phyloP scores from a whole-genome alignment of 345 rosid species.

The Eucalyptus caleyi region DNA sequence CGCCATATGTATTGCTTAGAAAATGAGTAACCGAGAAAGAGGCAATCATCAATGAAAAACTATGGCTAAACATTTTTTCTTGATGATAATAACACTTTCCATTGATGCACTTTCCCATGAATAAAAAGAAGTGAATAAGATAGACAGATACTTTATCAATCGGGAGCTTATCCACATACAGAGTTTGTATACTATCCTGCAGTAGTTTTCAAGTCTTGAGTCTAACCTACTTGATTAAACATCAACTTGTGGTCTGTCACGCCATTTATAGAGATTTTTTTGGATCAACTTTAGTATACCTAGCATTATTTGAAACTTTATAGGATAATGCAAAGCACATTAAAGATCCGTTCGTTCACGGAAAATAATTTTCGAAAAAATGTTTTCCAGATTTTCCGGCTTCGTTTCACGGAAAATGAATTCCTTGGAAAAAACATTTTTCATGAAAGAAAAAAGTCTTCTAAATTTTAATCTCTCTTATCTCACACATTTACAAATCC shows the following conservation, averaged over 20 bases:
- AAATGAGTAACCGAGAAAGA: background rate
- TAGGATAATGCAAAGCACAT: background rate
- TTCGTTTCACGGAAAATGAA: no score
- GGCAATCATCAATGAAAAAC: background rate
- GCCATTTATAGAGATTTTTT: background rate
- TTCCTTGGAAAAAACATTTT: fast-evolving
- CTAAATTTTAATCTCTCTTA: no score
- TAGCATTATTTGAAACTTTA: background rate
- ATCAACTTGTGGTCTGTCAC: background rate
- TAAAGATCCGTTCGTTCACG: fast-evolving
- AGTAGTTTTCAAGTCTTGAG: background rate
- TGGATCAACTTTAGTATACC: background rate
- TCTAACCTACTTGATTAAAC: background rate
- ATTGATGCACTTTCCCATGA: background rate
- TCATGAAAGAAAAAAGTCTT: no score
- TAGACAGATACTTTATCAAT: background rate
- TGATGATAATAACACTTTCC: background rate
- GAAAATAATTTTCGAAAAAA: no score
- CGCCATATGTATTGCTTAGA: background rate
- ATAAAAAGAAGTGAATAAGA: background rate
- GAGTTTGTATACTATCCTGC: background rate
- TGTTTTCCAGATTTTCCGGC: fast-evolving
- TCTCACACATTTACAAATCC: no score
- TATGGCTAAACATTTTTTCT: background rate
- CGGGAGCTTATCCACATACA: background rate